Evolutionary conservation across 345 rosid genomes (phyloP), one percentile per base, ranked within the genome.

Genomic region (Microthlaspi erraticum): DNA sequence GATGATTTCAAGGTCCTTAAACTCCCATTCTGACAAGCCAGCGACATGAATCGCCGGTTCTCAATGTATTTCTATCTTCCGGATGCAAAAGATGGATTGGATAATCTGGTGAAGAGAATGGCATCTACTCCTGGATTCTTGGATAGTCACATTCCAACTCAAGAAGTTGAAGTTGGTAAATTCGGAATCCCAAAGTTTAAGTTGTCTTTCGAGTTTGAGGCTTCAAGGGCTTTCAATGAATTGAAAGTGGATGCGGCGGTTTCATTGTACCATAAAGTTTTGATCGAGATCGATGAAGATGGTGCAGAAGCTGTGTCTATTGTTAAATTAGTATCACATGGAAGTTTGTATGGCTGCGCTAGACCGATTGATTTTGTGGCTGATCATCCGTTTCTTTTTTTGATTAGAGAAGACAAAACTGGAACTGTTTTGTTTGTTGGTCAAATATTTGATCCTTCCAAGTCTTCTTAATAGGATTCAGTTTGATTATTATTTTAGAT

Each of bases 51-150:
- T 1, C 51, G 51, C 0, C 1, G 1, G 2, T 71, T 71, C 53
- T 19, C 75, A 8, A 61, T 69, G 73, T 14, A 14, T 37, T 58
- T 58, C 49, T 69, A 69, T 69, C 73, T 69, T 0, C 73, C 66
- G 0, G 19, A 58, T 31, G 1, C 36, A 13, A 45, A 58, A 36
- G 57, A 14, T 36, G 65, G 38, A 19, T 10, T 69, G 48, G 9
- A 46, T 58, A 1, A 14, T 23, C 65, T 69, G 5, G 1, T 58
- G 38, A 3, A 46, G 66, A 11, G 1, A 5, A 57, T 58, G 56
- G 2, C 58, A 69, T 58, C 41, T 8, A 69, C 73, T 14, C 31
- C 13, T 58, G 66, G 66, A 36, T 69, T 69, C 58, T 10, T 69
- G 66, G 41, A 69, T 16, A 19, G 4, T 10, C 53, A 61, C 38